Evolutionary conservation across 1,284 basidiomycete genomes (phyloP), one percentile per base, ranked within the genome.

Genomic region (Entoloma clypeatum): DNA sequence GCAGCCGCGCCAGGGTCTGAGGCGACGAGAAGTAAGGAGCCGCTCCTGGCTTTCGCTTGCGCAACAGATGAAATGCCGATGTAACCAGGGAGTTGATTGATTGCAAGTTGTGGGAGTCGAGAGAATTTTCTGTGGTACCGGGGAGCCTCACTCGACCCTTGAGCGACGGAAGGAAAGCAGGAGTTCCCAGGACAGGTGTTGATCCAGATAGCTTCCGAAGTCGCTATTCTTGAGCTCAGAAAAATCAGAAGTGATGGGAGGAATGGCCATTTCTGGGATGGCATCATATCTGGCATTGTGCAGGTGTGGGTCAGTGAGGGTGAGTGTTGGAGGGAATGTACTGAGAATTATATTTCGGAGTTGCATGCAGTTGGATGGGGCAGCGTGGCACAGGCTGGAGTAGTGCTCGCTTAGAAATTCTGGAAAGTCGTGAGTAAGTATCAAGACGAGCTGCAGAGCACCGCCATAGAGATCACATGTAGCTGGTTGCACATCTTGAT

Each of bases 391-490:
- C 35, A 99, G 78, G 30, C 88, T 86, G 70, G 95, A 93, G 66
- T 96, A 94, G 62, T 95, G 93, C 67, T 94, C 91, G 62, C 86
- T 88, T 49, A 99, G 75, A 74, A 98, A 99, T 51, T 97, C 94
- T 39, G 95, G 94, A 76, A 96, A 98, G 69, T 98, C 96, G 67
- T 99, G 94, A 43, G 98, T 78, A 44, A 99, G 81, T 45, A 98
- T 91, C 32, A 99, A 78, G 41, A 97, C 76, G 32, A 98, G 76
- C 30, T 93, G 81, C 34, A 96, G 75, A 13, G 92, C 83, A 9
- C 92, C 95, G 41, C 86, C 81, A 69, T 95, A 97, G 39, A 98
- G 75, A 51, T 89, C 86, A 41, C 88, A 77, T n/a, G 88, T 85
- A 6, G 92, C 82, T 17, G 80, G 74, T 48, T 87, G 79, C 49